phyloP scores from a whole-genome alignment of 768 basidiomycete species.

The Royoungia palumana region DNA sequence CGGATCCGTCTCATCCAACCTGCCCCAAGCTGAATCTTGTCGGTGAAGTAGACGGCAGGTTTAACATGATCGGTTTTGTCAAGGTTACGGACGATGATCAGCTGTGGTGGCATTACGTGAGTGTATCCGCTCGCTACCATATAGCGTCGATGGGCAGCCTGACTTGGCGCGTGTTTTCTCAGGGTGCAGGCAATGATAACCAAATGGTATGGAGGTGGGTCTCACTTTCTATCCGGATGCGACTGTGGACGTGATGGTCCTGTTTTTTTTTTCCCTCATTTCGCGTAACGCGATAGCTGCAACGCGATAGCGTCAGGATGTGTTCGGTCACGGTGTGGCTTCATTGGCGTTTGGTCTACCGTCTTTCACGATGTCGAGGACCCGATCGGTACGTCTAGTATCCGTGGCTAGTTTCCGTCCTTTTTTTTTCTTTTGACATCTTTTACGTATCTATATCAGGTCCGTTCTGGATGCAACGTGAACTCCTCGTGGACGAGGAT shows the following conservation, averaged over 20 bases:
- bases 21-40: conserved; percentile 52
- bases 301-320: conserved; percentile 61
- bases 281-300: conserved; percentile 37
- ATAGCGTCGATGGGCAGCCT: not conserved
- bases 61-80: conserved; percentile 52
- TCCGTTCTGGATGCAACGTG: conserved; percentile 30
- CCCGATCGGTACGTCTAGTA: conserved; percentile 42
- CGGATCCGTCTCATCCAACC: conserved; percentile 46
- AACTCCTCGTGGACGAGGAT: conserved; percentile 23
- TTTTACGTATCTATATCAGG: conserved; percentile 10
- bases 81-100: conserved; percentile 55
- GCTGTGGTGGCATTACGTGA: conserved; percentile 63
- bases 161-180: conserved; percentile 7
- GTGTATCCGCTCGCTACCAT: conserved; percentile 19
- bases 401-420: too few species aligned
- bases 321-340: conserved; percentile 55
- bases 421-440: not conserved
- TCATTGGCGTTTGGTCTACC: conserved; percentile 54
- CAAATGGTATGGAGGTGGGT: conserved; percentile 57
- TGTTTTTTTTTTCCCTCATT: not conserved
- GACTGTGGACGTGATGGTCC: not conserved
- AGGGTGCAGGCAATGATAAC: conserved; percentile 52
- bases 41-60: conserved; percentile 49
- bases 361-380: conserved; percentile 44
- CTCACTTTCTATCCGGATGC: not conserved